Conservation (phyloP, 768 basidiomycete species). For the Hemileccinum impolitum region DNA sequence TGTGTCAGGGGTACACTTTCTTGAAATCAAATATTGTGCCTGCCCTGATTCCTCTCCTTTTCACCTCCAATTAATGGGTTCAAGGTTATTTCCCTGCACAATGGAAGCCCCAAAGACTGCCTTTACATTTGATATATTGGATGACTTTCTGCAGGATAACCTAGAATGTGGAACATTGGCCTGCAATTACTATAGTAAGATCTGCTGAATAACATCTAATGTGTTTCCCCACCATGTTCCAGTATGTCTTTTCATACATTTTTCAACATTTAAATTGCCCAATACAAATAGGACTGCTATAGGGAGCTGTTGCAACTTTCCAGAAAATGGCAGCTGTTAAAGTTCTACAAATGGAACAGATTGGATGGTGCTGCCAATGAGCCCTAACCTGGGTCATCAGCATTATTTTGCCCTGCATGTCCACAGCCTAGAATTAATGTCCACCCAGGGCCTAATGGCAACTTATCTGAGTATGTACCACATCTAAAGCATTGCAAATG, state of each 20-base stretch:
- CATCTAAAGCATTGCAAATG: conserved; percentile 12
- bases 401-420: conserved; percentile 27
- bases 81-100: too few species aligned
- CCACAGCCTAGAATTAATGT: conserved; percentile 27
- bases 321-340: conserved; percentile 15
- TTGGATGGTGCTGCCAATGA: background rate
- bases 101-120: background rate
- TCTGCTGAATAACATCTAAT: background rate
- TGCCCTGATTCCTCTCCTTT: background rate
- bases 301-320: conserved; percentile 13
- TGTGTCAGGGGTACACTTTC: background rate
- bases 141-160: conserved; percentile 16
- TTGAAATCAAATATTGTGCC: background rate
- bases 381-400: background rate
- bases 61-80: background rate
- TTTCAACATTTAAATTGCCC: background rate
- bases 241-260: background rate
- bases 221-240: conserved; percentile 1
- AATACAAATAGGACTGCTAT: conserved; percentile 22
- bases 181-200: conserved; percentile 7
- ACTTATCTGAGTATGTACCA: too few species aligned
- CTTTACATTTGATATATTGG: conserved; percentile 18
- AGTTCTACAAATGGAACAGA: conserved; percentile 19
- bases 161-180: conserved; percentile 15
- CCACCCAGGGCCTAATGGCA: too few species aligned